Evolutionary conservation across 2,329 filamentous ascomycete genomes (phyloP).

Genomic region (Penicillium verrucosum): DNA sequence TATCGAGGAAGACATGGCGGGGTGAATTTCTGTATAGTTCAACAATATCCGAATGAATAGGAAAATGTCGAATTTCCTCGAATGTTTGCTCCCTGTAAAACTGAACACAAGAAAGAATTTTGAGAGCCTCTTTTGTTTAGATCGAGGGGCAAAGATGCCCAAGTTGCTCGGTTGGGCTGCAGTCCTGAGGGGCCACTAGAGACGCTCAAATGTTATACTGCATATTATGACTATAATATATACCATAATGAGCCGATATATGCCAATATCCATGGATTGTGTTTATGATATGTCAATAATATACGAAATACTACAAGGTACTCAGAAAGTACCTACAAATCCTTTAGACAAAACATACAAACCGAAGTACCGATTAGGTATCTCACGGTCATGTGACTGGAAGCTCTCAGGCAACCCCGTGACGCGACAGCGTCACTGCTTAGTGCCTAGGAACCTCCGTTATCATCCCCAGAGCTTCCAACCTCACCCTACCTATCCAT

Average conservation of each 20-base stretch:
- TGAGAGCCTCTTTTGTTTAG: not conserved
- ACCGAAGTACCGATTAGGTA: not conserved
- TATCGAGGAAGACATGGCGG: conserved; percentile 37
- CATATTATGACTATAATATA: not conserved
- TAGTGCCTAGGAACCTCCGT: conserved; percentile 9
- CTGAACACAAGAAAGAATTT: not conserved
- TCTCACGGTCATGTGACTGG: conserved; percentile 17
- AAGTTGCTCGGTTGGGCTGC: conserved; percentile 20
- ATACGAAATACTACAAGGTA: not conserved
- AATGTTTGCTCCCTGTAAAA: not conserved
- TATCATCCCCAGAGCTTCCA: conserved; percentile 25
- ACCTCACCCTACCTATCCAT: conserved; percentile 8
- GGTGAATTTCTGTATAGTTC: not conserved
- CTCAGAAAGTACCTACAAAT: not conserved
- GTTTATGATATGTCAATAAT: not conserved
- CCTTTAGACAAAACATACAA: not conserved
- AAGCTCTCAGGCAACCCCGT: conserved; percentile 31
- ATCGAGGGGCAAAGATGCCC: conserved; percentile 12
- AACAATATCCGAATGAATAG: not conserved
- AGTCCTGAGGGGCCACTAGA: conserved; percentile 1
- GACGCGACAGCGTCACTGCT: conserved; percentile 28
- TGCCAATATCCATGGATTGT: not conserved
- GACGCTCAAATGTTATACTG: not conserved
- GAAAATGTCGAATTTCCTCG: not conserved
- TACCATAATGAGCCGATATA: not conserved